Percentiles rank a stretch among this genome's conserved stretches.
phyloP scores from a whole-genome alignment of 805 yeast species.

The Cyberlindnera subsufficiens region DNA sequence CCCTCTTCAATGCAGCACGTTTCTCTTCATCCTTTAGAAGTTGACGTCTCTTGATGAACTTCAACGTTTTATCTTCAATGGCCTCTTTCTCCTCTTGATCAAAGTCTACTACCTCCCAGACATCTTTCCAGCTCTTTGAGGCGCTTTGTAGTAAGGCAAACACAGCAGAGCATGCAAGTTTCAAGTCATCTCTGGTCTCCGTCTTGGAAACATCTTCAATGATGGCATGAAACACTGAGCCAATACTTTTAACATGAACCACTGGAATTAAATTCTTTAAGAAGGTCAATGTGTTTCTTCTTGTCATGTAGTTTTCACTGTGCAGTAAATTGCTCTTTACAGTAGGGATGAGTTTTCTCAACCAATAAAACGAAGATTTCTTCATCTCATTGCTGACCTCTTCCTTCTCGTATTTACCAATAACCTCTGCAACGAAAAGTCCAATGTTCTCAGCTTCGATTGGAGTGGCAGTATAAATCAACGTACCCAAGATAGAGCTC shows the following conservation, averaged over 20 bases:
- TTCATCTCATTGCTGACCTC: constrained; percentile 26
- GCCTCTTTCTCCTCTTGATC: constrained; percentile 34
- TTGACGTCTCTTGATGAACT: constrained; percentile 8
- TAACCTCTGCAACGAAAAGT: constrained; percentile 54
- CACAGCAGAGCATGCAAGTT: constrained; percentile 68
- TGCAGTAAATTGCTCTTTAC: constrained; percentile 16
- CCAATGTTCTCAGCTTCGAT: constrained; percentile 81
- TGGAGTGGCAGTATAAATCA: constrained; percentile 65
- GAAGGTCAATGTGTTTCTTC: constrained; percentile 75
- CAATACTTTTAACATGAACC: constrained; percentile 49
- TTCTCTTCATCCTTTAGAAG: constrained; percentile 11
- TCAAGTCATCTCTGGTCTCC: constrained; percentile 77
- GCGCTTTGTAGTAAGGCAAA: constrained; percentile 59
- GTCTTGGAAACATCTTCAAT: constrained; percentile 41
- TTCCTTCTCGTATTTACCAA: constrained; percentile 39
- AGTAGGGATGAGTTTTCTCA: constrained; percentile 36
- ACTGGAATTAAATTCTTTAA: constrained; percentile 66
- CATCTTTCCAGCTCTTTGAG: constrained; percentile 41
- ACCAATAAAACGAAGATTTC: constrained; percentile 46
- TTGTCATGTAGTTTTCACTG: constrained; percentile 63
- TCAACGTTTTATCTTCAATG: constrained; percentile 13
- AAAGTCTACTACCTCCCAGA: constrained; percentile 53
- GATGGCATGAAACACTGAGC: constrained; percentile 41
- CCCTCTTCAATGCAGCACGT: constrained; percentile 8
- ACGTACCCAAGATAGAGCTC: constrained; percentile 43